phyloP scores from a whole-genome alignment of 768 basidiomycete genomes.

The Phylloporus arenicola region DNA sequence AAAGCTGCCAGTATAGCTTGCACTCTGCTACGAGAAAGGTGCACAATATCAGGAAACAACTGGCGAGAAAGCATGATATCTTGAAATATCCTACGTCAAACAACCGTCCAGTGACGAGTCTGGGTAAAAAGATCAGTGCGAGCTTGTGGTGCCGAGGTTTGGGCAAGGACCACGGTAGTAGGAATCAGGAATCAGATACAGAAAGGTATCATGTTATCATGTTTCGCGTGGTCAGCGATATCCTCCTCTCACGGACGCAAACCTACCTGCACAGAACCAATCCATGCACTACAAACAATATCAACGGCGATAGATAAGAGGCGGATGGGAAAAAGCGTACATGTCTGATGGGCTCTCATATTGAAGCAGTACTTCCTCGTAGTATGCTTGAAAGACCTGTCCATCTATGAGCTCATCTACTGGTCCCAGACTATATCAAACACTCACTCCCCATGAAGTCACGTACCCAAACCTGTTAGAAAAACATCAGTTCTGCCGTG shows the following conservation, averaged over 20 bases:
- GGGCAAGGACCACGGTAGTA: too few species aligned
- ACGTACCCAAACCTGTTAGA: conserved; percentile 56
- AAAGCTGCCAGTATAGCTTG: conserved; percentile 69
- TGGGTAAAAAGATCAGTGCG: conserved; percentile 57
- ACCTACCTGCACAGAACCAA: conserved; percentile 66
- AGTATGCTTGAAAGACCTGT: conserved; percentile 71
- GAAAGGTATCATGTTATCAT: neutral
- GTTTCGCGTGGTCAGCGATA: neutral
- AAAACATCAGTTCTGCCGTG: neutral
- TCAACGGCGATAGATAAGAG: neutral
- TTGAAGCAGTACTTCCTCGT: conserved; percentile 48
- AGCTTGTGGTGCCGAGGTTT: conserved; percentile 37
- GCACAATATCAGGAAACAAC: conserved; percentile 44
- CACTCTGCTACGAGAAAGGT: conserved; percentile 71
- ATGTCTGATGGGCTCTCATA: conserved; percentile 56
- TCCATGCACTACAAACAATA: conserved; percentile 59
- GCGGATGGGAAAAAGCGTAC: conserved; percentile 32
- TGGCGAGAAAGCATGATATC: conserved; percentile 43
- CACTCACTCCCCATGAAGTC: conserved; percentile 67
- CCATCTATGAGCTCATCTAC: neutral
- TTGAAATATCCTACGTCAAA: conserved; percentile 72
- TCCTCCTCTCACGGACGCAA: neutral
- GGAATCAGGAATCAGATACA: neutral
- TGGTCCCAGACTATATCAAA: conserved; percentile 2
- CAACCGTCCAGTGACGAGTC: conserved; percentile 57